phyloP scores from a whole-genome alignment of 495 filamentous ascomycete genomes.

The Margaritispora aquatica region DNA sequence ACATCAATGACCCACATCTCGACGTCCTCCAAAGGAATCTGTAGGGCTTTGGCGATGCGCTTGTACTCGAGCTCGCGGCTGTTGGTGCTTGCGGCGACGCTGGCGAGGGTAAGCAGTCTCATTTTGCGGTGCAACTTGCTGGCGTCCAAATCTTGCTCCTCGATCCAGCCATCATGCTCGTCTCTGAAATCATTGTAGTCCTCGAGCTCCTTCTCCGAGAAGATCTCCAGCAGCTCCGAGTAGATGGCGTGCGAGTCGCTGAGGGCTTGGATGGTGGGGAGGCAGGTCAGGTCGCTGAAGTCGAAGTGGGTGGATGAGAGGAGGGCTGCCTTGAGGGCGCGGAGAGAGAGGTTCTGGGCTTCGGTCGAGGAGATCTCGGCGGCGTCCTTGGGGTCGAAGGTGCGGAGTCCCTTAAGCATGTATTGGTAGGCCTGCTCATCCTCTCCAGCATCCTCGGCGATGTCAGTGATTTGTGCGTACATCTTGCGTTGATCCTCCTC shows the following conservation, averaged over 20 bases:
- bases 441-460: slow-evolving; percentile 70
- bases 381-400: slow-evolving; percentile 60
- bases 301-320: slow-evolving; percentile 73
- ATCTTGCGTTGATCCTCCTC: slow-evolving; percentile 76
- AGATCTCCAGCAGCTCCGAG: slow-evolving; percentile 90
- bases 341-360: slow-evolving; percentile 74
- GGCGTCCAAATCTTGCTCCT: slow-evolving; percentile 60
- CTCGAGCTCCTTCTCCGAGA: slow-evolving; percentile 85
- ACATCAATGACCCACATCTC: slow-evolving; percentile 99
- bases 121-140: slow-evolving; percentile 75
- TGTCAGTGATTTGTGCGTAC: slow-evolving; percentile 70
- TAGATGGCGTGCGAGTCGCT: slow-evolving; percentile 73
- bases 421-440: slow-evolving; percentile 73
- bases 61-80: slow-evolving; percentile 81
- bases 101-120: slow-evolving; percentile 87
- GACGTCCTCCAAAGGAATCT: slow-evolving; percentile 74
- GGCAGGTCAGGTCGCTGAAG: slow-evolving; percentile 85
- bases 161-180: slow-evolving; percentile 72
- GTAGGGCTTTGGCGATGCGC: slow-evolving; percentile 72
- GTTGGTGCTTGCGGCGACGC: slow-evolving; percentile 72
- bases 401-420: slow-evolving; percentile 75
- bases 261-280: slow-evolving; percentile 82
- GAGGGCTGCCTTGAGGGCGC: slow-evolving; percentile 78
- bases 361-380: slow-evolving; percentile 57
- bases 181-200: slow-evolving; percentile 92